These are phyloP conservation scores for Balamuthia mandrillaris DNA, from an alignment of 208 protist genomes.

Conservation along the genomic window DNA sequence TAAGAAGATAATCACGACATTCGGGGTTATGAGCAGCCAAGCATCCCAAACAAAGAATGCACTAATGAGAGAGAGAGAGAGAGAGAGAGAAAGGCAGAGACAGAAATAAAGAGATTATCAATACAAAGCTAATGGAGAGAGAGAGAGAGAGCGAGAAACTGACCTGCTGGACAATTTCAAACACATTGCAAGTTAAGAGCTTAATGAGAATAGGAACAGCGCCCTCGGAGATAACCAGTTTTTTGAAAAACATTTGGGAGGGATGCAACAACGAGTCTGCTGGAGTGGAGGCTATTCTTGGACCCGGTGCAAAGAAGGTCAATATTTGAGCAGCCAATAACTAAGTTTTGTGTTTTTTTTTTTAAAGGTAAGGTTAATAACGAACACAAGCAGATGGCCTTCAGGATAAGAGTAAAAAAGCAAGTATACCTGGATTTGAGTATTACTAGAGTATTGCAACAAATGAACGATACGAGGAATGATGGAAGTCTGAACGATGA, in stretches of 20 bases:
- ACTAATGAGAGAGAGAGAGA: neutral
- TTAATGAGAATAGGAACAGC: neutral
- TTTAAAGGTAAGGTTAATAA: too few relatives aligned
- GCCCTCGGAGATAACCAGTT: constrained; percentile 14
- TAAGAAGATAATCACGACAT: neutral
- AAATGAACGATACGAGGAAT: neutral
- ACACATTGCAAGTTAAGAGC: neutral
- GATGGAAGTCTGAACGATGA: neutral
- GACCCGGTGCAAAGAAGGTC: constrained; percentile 2
- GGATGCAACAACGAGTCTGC: constrained; percentile 5
- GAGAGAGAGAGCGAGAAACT: too few relatives aligned
- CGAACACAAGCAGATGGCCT: too few relatives aligned
- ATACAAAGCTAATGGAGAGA: too few relatives aligned
- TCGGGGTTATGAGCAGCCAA: neutral
- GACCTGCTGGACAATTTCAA: neutral
- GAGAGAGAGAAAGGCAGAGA: neutral
- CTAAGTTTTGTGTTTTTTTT: too few relatives aligned
- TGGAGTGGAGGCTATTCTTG: neutral
- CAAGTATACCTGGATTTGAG: neutral
- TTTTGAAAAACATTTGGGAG: constrained; percentile 19
- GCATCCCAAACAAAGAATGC: neutral
- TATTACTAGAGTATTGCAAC: neutral
- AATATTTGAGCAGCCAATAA: neutral
- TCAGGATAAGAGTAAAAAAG: too few relatives aligned
- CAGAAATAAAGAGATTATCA: neutral